Evolutionary conservation across 495 filamentous ascomycete genomes (phyloP).

Genomic region (Elaphomyces granulatus): DNA sequence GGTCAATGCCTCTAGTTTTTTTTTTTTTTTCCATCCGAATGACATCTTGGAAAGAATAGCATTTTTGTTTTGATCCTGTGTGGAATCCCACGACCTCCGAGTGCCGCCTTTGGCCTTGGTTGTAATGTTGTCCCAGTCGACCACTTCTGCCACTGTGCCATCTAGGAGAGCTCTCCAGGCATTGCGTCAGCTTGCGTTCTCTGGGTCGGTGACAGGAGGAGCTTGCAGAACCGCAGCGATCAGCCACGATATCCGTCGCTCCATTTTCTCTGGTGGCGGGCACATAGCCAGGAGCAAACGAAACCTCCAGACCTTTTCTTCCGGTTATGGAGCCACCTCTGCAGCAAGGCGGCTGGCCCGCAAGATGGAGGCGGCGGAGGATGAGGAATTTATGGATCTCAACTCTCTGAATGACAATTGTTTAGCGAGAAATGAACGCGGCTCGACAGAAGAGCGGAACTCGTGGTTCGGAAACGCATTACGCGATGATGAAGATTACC

Average conservation of each 20-base stretch:
- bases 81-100: no score
- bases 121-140: no score
- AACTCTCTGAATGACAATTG: constrained; percentile 24
- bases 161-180: constrained; percentile 34
- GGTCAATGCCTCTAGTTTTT: no score
- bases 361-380: constrained; percentile 32
- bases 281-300: constrained; percentile 33
- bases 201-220: constrained; percentile 27
- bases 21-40: no score
- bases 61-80: no score
- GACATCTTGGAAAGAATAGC: no score
- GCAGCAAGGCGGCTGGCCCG: constrained; percentile 24
- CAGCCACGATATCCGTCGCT: constrained; percentile 30
- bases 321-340: constrained; percentile 31
- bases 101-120: no score
- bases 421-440: no score
- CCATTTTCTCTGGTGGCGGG: constrained; percentile 24
- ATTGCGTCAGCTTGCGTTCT: constrained; percentile 29
- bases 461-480: background rate
- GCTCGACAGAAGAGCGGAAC: background rate
- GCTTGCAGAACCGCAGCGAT: constrained; percentile 29
- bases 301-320: constrained; percentile 28
- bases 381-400: constrained; percentile 27
- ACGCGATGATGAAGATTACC: background rate
- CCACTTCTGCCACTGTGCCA: constrained; percentile 20